Percentiles rank a stretch among this genome's conserved stretches.
Conservation (phyloP, 2,329 filamentous ascomycete genomes). For the Aspergillus pseudonomiae region DNA sequence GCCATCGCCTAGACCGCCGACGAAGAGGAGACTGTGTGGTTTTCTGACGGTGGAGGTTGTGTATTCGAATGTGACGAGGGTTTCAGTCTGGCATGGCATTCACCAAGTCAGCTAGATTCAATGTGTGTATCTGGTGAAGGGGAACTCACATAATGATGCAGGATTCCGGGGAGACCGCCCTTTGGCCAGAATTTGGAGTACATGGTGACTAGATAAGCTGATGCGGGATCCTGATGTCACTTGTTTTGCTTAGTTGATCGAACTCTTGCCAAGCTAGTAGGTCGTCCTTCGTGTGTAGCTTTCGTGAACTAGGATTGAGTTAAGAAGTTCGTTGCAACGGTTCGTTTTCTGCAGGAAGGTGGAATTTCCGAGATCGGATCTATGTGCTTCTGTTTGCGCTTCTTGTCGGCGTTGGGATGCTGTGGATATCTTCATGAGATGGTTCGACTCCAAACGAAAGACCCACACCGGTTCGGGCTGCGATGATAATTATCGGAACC, state of each 20-base stretch:
- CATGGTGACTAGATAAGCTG: slow-evolving; percentile 22
- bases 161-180: slow-evolving; percentile 38
- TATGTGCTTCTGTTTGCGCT: background rate
- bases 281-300: background rate
- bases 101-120: slow-evolving; percentile 2
- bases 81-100: slow-evolving; percentile 31
- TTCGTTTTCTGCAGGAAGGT: background rate
- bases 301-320: background rate
- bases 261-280: background rate
- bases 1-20: slow-evolving; percentile 63
- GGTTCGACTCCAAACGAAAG: background rate
- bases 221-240: background rate
- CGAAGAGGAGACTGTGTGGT: slow-evolving; percentile 57
- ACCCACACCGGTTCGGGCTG: background rate
- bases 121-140: background rate
- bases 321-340: background rate
- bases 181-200: slow-evolving; percentile 42
- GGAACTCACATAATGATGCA: slow-evolving; percentile 41
- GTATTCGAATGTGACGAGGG: slow-evolving; percentile 48
- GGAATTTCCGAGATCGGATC: background rate
- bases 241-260: background rate
- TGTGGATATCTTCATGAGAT: background rate
- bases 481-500: background rate
- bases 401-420: background rate
- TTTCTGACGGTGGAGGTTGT: slow-evolving; percentile 31